phyloP scores from a whole-genome alignment of 2,329 filamentous ascomycete species.

The Xylariaceae sp. region DNA sequence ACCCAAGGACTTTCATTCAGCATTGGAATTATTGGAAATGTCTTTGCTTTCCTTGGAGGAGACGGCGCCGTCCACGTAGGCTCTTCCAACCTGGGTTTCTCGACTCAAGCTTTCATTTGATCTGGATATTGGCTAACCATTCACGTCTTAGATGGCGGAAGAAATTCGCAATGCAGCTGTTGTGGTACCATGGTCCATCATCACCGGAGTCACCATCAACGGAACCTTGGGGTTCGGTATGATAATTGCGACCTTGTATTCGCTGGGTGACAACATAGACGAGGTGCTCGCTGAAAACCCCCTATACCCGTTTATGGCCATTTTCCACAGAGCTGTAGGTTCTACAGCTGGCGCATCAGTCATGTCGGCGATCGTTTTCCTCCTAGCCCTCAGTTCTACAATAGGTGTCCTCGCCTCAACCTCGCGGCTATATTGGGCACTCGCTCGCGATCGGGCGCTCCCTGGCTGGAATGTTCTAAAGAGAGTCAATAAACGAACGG shows the following conservation, averaged over 20 bases:
- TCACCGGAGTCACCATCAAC: conserved; percentile 46
- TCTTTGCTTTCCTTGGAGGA: conserved; percentile 22
- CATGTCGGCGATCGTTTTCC: conserved; percentile 47
- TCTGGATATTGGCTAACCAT: no score
- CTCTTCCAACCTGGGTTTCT: no score
- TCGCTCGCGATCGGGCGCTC: conserved; percentile 31
- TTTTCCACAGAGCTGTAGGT: conserved; percentile 49
- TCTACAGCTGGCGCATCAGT: conserved; percentile 45
- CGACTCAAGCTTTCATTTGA: no score
- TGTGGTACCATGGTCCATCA: conserved; percentile 48
- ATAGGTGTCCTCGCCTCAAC: conserved; percentile 51
- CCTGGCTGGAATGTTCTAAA: conserved; percentile 20
- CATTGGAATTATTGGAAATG: conserved; percentile 19
- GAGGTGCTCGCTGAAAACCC: conserved; percentile 42
- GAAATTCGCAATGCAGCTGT: conserved; percentile 45
- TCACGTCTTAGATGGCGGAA: conserved; percentile 38
- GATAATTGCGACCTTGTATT: conserved; percentile 51
- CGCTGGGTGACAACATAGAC: conserved; percentile 47
- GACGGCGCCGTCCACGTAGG: no score
- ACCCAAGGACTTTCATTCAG: conserved; percentile 27
- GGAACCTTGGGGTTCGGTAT: conserved; percentile 51
- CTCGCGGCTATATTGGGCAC: conserved; percentile 54
- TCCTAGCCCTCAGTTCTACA: conserved; percentile 45
- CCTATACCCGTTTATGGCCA: conserved; percentile 55
- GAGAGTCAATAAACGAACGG: conserved; percentile 17